A percentile compares a stretch with the other conserved stretches of the same genome.
Evolutionary conservation across 768 basidiomycete species (phyloP).

Genomic region (Lanmaoa pseudosensibilis): DNA sequence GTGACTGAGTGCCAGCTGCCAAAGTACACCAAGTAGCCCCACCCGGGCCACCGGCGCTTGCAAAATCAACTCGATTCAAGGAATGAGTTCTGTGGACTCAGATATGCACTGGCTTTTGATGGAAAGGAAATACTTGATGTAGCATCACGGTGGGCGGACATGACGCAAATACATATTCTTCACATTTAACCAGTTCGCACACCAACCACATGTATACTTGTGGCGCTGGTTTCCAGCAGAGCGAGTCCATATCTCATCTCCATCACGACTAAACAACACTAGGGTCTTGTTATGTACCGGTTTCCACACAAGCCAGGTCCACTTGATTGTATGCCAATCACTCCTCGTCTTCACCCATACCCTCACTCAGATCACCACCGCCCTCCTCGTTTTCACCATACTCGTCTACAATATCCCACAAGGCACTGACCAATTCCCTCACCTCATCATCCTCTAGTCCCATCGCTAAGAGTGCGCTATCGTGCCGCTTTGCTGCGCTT

Average conservation of each 20-base stretch:
- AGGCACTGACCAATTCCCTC: slow-evolving; percentile 51
- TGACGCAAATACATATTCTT: too few relatives aligned
- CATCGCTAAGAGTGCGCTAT: slow-evolving; percentile 33
- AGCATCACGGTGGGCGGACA: not conserved
- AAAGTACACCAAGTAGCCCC: not conserved
- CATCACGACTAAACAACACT: not conserved
- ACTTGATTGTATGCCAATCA: not conserved
- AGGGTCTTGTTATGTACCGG: not conserved
- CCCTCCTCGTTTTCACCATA: slow-evolving; percentile 32
- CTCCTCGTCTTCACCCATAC: slow-evolving; percentile 24
- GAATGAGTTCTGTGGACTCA: not conserved
- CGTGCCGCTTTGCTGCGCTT: slow-evolving; percentile 40
- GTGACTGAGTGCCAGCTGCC: too few relatives aligned
- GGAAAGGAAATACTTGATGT: not conserved
- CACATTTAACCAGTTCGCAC: not conserved
- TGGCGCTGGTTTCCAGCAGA: too few relatives aligned
- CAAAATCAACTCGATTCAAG: not conserved
- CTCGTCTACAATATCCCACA: slow-evolving; percentile 60
- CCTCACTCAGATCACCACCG: slow-evolving; percentile 21
- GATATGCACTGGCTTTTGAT: not conserved
- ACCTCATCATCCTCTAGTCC: slow-evolving; percentile 58
- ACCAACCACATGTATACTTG: not conserved
- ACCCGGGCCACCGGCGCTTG: not conserved
- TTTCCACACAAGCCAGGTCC: not conserved
- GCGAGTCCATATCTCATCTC: not conserved